Percentiles rank a stretch among this genome's conserved stretches.
Conservation (phyloP, 163 green algal species). For the Trebouxia gelatinosa region DNA sequence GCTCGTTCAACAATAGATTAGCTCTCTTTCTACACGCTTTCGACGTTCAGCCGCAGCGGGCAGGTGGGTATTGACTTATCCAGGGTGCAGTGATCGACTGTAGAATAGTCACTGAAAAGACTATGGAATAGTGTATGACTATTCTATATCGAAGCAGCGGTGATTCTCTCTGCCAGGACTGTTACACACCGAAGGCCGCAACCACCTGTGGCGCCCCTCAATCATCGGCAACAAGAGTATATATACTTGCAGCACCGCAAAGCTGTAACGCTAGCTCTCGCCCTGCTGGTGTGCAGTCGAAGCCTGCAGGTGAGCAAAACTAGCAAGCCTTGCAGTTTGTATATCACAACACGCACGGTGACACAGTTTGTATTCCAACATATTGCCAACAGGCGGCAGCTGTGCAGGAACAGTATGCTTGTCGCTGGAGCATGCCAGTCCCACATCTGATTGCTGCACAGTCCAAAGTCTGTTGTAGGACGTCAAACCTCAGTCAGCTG, state of each 20-base stretch:
- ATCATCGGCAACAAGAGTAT: neutral
- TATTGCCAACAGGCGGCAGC: neutral
- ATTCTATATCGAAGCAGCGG: too few species aligned
- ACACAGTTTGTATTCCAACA: neutral
- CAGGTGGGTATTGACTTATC: too few species aligned
- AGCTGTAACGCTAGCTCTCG: neutral
- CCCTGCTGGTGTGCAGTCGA: neutral
- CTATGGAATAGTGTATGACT: too few species aligned
- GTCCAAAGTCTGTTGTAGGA: neutral
- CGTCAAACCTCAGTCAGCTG: neutral
- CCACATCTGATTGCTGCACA: neutral
- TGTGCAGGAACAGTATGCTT: neutral
- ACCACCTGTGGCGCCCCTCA: neutral
- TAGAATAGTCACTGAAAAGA: too few species aligned
- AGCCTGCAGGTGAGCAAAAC: neutral
- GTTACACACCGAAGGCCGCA: neutral
- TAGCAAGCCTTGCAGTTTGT: slow-evolving; percentile 2
- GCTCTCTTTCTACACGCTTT: too few species aligned
- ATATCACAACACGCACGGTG: neutral
- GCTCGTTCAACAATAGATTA: too few species aligned
- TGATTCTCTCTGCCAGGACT: too few species aligned
- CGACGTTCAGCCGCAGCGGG: too few species aligned
- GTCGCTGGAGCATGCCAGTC: neutral
- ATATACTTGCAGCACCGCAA: neutral
- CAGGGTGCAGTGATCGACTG: too few species aligned